Percentiles rank a stretch among this genome's conserved stretches.
phyloP scores from a whole-genome alignment of 805 yeast genomes.

The Metschnikowia chrysomelidarum region DNA sequence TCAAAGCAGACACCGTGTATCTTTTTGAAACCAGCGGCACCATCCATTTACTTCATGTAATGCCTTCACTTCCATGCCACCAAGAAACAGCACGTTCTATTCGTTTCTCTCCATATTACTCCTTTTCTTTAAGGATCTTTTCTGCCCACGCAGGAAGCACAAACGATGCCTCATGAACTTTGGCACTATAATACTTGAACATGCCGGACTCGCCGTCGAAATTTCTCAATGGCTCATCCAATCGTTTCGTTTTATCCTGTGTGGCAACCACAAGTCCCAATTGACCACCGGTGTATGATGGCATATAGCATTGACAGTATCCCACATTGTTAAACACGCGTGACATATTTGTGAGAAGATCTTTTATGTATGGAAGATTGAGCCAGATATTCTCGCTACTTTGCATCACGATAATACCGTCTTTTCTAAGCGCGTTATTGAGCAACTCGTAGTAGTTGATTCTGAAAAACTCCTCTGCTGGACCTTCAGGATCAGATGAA shows the following conservation, averaged over 20 bases:
- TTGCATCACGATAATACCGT: conserved; percentile 78
- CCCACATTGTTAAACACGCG: conserved; percentile 59
- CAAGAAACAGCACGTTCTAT: too few relatives aligned
- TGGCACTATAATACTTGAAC: conserved; percentile 63
- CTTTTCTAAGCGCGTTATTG: conserved; percentile 55
- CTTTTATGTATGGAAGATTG: conserved; percentile 50
- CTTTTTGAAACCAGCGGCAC: too few relatives aligned
- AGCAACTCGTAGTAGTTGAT: conserved; percentile 70
- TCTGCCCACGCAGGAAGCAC: conserved; percentile 81
- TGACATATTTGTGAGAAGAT: conserved; percentile 47
- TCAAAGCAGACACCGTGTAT: too few relatives aligned
- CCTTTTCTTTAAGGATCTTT: conserved; percentile 22
- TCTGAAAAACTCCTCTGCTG: conserved; percentile 88
- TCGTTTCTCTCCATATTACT: background rate
- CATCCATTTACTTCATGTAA: too few relatives aligned
- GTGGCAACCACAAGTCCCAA: conserved; percentile 75
- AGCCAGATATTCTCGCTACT: conserved; percentile 76
- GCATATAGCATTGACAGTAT: conserved; percentile 79
- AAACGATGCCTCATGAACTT: conserved; percentile 70
- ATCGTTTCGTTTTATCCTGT: conserved; percentile 46
- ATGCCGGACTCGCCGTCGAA: conserved; percentile 46
- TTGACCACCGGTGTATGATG: conserved; percentile 87
- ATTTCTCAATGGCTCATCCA: conserved; percentile 52
- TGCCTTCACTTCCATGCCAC: too few relatives aligned
- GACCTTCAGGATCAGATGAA: conserved; percentile 94